phyloP scores from a whole-genome alignment of 495 filamentous ascomycete genomes.

The Aspergillus cristatus region DNA sequence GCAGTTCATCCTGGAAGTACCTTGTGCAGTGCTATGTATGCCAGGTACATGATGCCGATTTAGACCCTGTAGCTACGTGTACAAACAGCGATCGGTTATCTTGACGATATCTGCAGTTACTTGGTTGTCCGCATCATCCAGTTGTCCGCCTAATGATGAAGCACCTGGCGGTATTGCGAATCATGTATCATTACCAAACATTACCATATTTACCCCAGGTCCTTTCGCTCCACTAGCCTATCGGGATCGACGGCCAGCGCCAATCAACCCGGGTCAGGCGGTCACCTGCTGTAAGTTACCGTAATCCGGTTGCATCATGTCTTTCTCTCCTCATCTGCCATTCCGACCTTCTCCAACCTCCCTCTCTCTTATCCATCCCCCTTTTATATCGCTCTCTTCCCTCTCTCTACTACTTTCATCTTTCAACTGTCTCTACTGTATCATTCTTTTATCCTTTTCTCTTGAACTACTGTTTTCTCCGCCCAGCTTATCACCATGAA shows the following conservation, averaged over 20 bases:
- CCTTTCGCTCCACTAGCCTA: conserved; percentile 12
- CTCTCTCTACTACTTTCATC: conserved; percentile 19
- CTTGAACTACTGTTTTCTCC: conserved; percentile 15
- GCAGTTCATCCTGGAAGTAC: too few relatives aligned
- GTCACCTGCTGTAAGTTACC: conserved; percentile 18
- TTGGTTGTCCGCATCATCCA: too few relatives aligned
- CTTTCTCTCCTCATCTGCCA: conserved; percentile 32
- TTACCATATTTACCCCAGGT: conserved; percentile 8
- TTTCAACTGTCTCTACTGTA: conserved; percentile 13
- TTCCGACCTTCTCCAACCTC: conserved; percentile 35
- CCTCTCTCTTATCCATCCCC: conserved; percentile 21
- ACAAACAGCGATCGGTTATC: too few relatives aligned
- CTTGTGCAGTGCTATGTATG: too few relatives aligned
- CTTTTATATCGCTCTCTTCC: too few relatives aligned
- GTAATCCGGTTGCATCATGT: conserved; percentile 39
- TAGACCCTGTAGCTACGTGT: too few relatives aligned
- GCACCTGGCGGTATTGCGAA: too few relatives aligned
- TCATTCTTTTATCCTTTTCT: conserved; percentile 17
- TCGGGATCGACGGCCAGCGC: conserved; percentile 19
- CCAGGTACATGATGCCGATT: too few relatives aligned
- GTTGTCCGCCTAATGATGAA: too few relatives aligned
- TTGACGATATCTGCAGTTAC: too few relatives aligned
- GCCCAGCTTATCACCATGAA: conserved; percentile 59
- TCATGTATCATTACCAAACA: too few relatives aligned
- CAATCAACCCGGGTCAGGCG: conserved; percentile 21